A percentile compares a stretch with the other conserved stretches of the same genome.
Conservation (phyloP, 306 rosid genomes). For the Fagus crenata region DNA sequence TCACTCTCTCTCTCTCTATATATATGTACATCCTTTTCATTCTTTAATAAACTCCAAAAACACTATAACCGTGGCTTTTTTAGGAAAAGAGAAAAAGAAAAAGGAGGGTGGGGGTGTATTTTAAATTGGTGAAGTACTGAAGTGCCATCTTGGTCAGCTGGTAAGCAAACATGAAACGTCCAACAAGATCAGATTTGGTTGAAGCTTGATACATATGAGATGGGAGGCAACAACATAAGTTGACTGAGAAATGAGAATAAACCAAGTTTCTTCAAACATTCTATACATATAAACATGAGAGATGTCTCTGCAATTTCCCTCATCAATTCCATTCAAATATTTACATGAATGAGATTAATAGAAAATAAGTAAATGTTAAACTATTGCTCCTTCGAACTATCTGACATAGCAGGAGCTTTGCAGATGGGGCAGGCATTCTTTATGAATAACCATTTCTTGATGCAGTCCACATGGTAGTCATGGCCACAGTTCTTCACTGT, state of each 20-base stretch:
- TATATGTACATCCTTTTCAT: no score
- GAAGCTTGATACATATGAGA: background rate
- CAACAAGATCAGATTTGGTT: background rate
- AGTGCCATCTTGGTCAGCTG: no score
- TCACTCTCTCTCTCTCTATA: no score
- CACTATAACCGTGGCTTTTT: no score
- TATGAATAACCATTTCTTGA: constrained; percentile 74
- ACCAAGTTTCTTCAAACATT: background rate
- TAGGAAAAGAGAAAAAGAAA: no score
- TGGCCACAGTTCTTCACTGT: constrained; percentile 64
- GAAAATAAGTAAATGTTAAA: background rate
- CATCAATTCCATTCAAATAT: constrained; percentile 14
- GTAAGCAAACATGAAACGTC: no score
- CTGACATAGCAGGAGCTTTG: constrained; percentile 61
- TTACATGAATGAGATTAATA: constrained; percentile 35
- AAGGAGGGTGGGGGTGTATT: no score
- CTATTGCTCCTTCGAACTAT: constrained; percentile 51
- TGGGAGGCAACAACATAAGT: background rate
- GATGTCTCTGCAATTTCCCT: background rate
- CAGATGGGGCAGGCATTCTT: constrained; percentile 82
- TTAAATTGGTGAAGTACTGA: no score
- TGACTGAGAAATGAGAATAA: background rate
- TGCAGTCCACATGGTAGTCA: constrained; percentile 78
- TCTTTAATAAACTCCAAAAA: no score
- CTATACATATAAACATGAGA: background rate